These are phyloP conservation scores for Tuber calosporum DNA, from an alignment of 495 filamentous ascomycete genomes.

Conservation along the genomic window DNA sequence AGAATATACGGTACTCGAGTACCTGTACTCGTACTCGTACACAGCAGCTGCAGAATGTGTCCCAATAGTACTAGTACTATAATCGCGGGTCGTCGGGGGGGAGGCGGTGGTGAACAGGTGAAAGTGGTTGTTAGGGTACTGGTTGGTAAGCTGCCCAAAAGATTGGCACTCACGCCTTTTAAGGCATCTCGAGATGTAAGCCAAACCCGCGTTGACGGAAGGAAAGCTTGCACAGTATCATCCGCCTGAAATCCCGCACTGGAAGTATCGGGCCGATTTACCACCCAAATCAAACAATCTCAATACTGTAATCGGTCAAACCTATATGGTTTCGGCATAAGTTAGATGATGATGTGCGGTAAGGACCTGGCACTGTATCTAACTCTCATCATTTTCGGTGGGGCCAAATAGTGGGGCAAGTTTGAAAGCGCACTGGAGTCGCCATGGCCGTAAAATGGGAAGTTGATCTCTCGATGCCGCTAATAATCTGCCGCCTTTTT, in stretches of 20 bases:
- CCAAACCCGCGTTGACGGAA: background rate
- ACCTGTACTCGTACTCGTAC: no score
- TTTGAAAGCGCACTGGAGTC: background rate
- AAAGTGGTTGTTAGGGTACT: background rate
- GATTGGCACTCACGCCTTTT: background rate
- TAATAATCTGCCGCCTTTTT: background rate
- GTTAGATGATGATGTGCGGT: background rate
- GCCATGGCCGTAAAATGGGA: slow-evolving; percentile 5
- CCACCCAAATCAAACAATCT: background rate
- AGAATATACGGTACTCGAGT: background rate
- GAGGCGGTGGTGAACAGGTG: background rate
- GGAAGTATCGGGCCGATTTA: background rate
- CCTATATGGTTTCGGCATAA: background rate
- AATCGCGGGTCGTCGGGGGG: background rate
- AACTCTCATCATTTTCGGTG: background rate
- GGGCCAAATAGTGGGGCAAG: background rate
- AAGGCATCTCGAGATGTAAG: background rate
- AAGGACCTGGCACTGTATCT: background rate
- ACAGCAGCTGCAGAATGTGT: background rate
- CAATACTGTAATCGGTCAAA: background rate
- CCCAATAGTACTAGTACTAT: no score
- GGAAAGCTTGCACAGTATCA: background rate
- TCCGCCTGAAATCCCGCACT: background rate
- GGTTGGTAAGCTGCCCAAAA: background rate
- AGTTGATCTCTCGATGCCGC: background rate